Percentiles rank a stretch among this genome's conserved stretches.
Conservation (phyloP, 805 yeast genomes). For the Lipomyces chichibuensis region DNA sequence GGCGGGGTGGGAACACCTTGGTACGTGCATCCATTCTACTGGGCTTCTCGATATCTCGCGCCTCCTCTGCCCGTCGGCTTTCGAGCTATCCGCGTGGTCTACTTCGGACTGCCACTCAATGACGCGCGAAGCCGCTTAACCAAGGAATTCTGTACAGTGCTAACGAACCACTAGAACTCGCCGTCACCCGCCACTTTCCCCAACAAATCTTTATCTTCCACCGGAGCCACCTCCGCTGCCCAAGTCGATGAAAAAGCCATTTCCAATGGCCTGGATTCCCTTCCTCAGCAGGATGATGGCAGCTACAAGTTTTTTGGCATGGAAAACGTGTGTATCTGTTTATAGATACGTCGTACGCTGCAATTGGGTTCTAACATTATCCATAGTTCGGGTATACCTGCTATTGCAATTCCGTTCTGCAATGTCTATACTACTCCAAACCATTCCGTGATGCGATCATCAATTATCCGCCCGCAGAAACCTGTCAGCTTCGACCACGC, state of each 20-base stretch:
- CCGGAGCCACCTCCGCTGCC: not conserved
- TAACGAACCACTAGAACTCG: not conserved
- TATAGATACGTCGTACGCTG: not conserved
- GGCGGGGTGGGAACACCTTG: slow-evolving; percentile 26
- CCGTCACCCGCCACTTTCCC: not conserved
- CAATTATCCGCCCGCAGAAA: slow-evolving; percentile 48
- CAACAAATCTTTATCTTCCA: not conserved
- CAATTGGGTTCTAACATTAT: not conserved
- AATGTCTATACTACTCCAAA: slow-evolving; percentile 76
- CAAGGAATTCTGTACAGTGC: not conserved
- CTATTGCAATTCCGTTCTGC: slow-evolving; percentile 90
- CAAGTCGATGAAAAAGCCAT: not conserved
- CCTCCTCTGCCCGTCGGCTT: not conserved
- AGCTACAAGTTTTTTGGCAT: slow-evolving; percentile 48
- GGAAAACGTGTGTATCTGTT: slow-evolving; percentile 43
- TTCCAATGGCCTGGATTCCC: not conserved
- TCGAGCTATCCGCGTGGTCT: not conserved
- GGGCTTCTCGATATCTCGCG: not conserved
- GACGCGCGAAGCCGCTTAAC: not conserved
- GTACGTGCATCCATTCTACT: slow-evolving; percentile 6
- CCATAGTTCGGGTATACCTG: slow-evolving; percentile 70
- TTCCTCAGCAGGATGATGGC: slow-evolving; percentile 22
- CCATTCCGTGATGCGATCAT: slow-evolving; percentile 64
- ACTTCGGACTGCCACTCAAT: not conserved
- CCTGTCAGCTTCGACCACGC: slow-evolving; percentile 22